Evolutionary conservation across 2,329 filamentous ascomycete genomes (phyloP).

Genomic region (Fusarium falciforme): DNA sequence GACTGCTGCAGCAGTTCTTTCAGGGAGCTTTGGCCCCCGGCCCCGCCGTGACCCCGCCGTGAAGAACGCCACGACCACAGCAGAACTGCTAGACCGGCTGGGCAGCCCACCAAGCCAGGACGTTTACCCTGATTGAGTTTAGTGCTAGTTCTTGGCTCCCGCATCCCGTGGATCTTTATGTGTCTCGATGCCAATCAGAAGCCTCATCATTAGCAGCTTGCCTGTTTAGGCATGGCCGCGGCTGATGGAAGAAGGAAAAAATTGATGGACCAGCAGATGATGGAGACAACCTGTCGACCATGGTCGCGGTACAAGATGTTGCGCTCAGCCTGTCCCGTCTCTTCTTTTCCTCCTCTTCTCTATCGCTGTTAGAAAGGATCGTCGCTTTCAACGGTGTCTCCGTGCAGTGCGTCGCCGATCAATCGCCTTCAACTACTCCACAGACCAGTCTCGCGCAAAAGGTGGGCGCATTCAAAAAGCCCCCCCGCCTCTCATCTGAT

Average conservation of each 20-base stretch:
- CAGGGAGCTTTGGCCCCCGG: constrained; percentile 27
- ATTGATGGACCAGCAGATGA: constrained; percentile 32
- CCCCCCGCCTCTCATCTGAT: constrained; percentile 1
- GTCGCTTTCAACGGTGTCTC: constrained; percentile 29
- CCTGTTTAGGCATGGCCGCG: constrained; percentile 21
- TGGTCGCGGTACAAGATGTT: constrained; percentile 14
- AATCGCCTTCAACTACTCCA: constrained; percentile 20
- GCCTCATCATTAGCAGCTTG: background rate
- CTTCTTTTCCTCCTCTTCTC: background rate
- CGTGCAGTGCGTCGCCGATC: constrained; percentile 20
- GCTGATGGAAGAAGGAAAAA: constrained; percentile 26
- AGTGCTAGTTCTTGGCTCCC: constrained; percentile 35
- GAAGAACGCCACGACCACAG: constrained; percentile 25
- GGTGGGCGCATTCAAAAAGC: constrained; percentile 30
- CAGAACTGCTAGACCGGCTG: constrained; percentile 5
- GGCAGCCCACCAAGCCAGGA: constrained; percentile 25
- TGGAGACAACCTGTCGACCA: constrained; percentile 12
- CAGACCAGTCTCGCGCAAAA: background rate
- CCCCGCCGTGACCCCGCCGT: constrained; percentile 25
- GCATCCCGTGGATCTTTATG: constrained; percentile 25
- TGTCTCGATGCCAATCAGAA: constrained; percentile 9
- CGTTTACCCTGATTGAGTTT: constrained; percentile 22
- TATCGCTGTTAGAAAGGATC: constrained; percentile 19
- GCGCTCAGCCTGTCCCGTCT: constrained; percentile 10
- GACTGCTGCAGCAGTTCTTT: background rate